phyloP scores from a whole-genome alignment of 805 yeast species.

The Starmerella vaccinii region DNA sequence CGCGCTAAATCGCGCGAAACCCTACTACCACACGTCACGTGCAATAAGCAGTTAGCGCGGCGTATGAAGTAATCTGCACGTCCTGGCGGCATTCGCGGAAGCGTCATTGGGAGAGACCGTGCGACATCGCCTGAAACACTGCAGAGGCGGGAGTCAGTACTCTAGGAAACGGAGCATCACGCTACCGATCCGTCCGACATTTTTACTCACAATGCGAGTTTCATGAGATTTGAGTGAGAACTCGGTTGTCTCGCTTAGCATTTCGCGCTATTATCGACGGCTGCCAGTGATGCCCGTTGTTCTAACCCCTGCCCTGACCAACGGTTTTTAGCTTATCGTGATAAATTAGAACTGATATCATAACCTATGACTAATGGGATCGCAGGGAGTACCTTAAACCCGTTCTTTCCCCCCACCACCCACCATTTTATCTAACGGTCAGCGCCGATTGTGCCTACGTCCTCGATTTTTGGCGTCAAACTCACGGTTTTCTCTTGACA shows the following conservation, averaged over 20 bases:
- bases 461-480: background rate
- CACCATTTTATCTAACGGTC: background rate
- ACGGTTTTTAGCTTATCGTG: constrained; percentile 8
- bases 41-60: background rate
- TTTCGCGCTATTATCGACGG: too few species aligned
- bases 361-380: background rate
- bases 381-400: background rate
- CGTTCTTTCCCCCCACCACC: background rate
- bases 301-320: background rate
- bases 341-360: background rate
- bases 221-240: too few species aligned
- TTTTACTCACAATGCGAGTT: too few species aligned
- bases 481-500: background rate
- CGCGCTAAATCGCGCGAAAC: background rate
- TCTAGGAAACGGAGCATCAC: too few species aligned
- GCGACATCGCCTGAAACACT: background rate
- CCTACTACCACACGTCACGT: background rate
- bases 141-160: too few species aligned
- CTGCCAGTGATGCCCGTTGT: background rate
- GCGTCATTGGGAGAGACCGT: background rate
- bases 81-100: background rate
- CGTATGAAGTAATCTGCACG: background rate
- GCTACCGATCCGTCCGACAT: too few species aligned
- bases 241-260: too few species aligned
- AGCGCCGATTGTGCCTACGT: background rate